These are phyloP conservation scores for Amphibolis antarctica DNA, from an alignment of 106 monocot genomes.

Conservation along the genomic window DNA sequence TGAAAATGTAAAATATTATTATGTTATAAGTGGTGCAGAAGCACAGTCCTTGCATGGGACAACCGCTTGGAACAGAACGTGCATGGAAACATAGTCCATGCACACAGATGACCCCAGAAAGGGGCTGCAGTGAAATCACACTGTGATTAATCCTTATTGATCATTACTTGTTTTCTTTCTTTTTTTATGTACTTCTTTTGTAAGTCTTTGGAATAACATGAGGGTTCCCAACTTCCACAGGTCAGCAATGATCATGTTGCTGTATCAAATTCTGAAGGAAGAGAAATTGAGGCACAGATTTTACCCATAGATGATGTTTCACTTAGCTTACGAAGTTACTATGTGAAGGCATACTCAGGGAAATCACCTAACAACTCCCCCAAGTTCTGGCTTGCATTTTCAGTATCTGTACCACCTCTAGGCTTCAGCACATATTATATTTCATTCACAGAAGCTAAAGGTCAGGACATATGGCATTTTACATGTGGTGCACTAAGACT, in stretches of 20 bases:
- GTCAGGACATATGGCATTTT: slow-evolving; percentile 13
- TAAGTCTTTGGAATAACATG: no score
- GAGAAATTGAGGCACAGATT: slow-evolving; percentile 64
- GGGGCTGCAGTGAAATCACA: no score
- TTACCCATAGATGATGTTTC: slow-evolving; percentile 41
- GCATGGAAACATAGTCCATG: no score
- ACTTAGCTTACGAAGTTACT: slow-evolving; percentile 26
- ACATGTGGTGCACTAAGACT: background rate
- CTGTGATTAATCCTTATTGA: no score
- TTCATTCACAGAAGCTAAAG: slow-evolving; percentile 38
- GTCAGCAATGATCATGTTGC: slow-evolving; percentile 48
- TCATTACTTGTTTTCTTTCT: no score
- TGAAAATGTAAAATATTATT: no score
- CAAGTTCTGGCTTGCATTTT: slow-evolving; percentile 82
- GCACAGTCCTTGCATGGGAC: no score
- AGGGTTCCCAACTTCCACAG: slow-evolving; percentile 21
- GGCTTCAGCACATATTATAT: slow-evolving; percentile 82
- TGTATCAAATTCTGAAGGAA: slow-evolving; percentile 69
- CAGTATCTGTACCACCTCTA: slow-evolving; percentile 82
- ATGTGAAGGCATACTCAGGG: slow-evolving; percentile 70
- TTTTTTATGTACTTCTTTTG: no score
- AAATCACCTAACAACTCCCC: slow-evolving; percentile 30
- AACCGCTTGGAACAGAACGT: no score
- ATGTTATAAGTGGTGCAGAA: no score
- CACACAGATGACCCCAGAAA: no score